phyloP scores from a whole-genome alignment of 345 rosid species.

The Corymbia maculata region DNA sequence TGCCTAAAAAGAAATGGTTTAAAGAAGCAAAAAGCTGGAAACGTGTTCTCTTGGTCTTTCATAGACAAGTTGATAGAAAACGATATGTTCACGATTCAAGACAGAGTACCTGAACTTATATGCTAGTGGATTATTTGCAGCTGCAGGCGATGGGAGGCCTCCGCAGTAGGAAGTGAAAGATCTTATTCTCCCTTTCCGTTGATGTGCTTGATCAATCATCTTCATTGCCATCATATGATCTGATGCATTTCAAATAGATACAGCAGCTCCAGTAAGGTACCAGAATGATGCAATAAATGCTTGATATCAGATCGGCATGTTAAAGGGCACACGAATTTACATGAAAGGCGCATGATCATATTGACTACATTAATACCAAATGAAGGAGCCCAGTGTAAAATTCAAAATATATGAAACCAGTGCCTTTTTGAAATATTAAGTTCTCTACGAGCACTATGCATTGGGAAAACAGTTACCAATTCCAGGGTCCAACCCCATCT shows the following conservation, averaged over 20 bases:
- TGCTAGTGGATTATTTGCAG: constrained; percentile 90
- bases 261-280: neutral
- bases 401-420: neutral
- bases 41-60: neutral
- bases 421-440: neutral
- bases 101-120: constrained; percentile 73
- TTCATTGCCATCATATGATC: constrained; percentile 99
- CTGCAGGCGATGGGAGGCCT: constrained; percentile 95
- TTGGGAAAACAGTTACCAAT: constrained; percentile 40
- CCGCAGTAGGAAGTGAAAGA: constrained; percentile 91
- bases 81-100: neutral
- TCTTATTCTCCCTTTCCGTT: constrained; percentile 52
- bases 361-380: neutral
- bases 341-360: neutral
- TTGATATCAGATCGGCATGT: neutral
- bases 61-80: neutral
- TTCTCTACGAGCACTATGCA: neutral
- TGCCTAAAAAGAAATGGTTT: neutral
- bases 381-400: neutral
- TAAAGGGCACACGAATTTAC: neutral
- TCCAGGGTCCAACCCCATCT: constrained; percentile 99
- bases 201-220: constrained; percentile 75
- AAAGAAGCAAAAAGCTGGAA: neutral
- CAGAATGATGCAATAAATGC: neutral
- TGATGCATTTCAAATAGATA: constrained; percentile 10